Base-by-base conservation (phyloP, 352 stramenopile species). In the Globisporangium middletonii region DNA sequence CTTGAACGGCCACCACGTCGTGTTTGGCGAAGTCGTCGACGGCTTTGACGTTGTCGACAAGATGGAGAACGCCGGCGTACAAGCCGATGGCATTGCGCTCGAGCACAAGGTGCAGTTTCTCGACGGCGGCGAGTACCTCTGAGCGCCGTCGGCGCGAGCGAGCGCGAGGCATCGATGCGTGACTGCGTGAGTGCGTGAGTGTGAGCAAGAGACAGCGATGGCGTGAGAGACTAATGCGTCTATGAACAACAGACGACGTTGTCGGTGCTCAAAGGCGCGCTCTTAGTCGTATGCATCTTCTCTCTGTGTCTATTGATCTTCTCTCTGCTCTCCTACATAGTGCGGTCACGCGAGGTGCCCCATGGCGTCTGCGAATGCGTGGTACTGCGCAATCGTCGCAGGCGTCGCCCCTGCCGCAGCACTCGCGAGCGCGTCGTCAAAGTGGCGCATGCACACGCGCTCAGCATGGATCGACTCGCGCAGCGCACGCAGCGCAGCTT, bases 11-110 rank as follows among this genome's bases (percentile, higher is more conserved):
- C 77, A 88, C 53, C 85, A 94, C 59, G 83, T 92, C 26, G 79
- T 94, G 27, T 94, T 94, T 62, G 85, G 85, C n/a, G 75, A 93
- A 59, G 79, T 94, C 37, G 72, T 93, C 15, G 85, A 91, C 8
- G 85, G 85, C 19, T 92, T 92, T 61, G 68, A 84, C 9, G 79
- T 94, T 35, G 81, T 94, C 33, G 82, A 93, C 67, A 77, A 75
- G 67, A 93, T 94, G 85, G 85, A 94, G 57, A 53, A 65, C 16
- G 79, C 79, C 4, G 84, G 84, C 2, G 78, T 85, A 23, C 67
- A 73, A 16, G 64, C 62, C 48, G 84, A 92, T 42, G 82, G 82
- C 57, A 76, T 86, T 38, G 63, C 71, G 3, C 60, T 92, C 9
- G 50, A 75, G 56, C 84, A 94, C 77, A 91, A 88, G 64, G 84